Evolutionary conservation across 2,329 filamentous ascomycete species (phyloP), one percentile per base, ranked within the genome.

Genomic region (Colletotrichum eleusines): DNA sequence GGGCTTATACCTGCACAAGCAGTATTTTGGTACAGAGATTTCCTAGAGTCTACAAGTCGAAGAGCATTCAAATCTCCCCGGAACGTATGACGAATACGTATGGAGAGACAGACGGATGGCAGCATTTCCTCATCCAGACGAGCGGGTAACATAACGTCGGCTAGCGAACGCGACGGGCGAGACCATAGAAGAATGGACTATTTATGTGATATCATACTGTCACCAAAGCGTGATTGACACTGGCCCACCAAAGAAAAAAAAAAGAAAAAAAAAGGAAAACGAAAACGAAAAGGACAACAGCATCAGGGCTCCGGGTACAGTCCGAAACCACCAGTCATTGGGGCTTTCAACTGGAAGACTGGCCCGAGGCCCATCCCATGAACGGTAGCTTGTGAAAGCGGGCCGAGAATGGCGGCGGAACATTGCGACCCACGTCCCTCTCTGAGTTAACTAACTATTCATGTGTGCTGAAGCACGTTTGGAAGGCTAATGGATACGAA

Each of bases 371-470:
- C 68, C 68, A 18, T 68, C 68, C 68, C 58, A 71, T 58, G 38
- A 63, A 53, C 58, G 68, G 58, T 44, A 71, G 44, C 64, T 68
- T 71, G 68, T 71, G 68, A 71, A 63, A 63, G 64, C 58, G 64
- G 68, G 57, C 58, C 64, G 64, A 53, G 58, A 63, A 31, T 58
- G 50, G 64, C 57, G 68, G 40, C 42, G 57, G 57, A 60, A 40
- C 44, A 63, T 31, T 50, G 50, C 60, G 64, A 53, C 28, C 68
- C 33, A 53, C 35, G 64, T 51, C 50, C 26, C 38, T 26, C 58
- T 50, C n/a, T 7, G 26, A 70, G 40, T 46, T n/a, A n/a, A n/a
- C n/a, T n/a, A 33, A 57, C 18, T n/a, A 28, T 20, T 14, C 26
- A 38, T 38, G 26, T 16, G 40, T 44, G 38, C 42, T 33, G 67